phyloP scores from a whole-genome alignment of 805 yeast genomes.

The Hemisphaericaspora nanyangensis region DNA sequence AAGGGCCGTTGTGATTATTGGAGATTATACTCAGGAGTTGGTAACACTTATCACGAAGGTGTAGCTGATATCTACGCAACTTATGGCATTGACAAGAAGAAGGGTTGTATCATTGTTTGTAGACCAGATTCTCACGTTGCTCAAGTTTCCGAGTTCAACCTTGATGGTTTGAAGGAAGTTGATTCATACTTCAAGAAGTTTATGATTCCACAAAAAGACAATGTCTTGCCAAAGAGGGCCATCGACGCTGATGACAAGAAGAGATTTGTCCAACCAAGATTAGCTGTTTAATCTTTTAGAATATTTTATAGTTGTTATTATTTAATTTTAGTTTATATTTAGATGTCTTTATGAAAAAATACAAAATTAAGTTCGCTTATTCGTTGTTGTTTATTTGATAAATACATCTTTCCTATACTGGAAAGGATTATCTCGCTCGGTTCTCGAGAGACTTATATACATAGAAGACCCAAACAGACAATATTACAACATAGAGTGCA shows the following conservation, averaged over 20 bases:
- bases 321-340: too few species aligned
- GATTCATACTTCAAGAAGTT: constrained; percentile 15
- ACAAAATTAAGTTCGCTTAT: too few species aligned
- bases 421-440: too few species aligned
- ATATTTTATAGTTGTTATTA: too few species aligned
- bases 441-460: too few species aligned
- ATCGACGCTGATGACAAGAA: constrained; percentile 4
- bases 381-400: too few species aligned
- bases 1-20: constrained; percentile 22
- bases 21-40: constrained; percentile 22
- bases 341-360: too few species aligned
- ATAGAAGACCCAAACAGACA: too few species aligned
- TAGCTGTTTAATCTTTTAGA: constrained; percentile 11
- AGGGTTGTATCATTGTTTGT: constrained; percentile 21
- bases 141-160: constrained; percentile 14
- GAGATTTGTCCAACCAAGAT: constrained; percentile 12
- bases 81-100: constrained; percentile 21
- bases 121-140: constrained; percentile 33
- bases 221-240: constrained; percentile 5
- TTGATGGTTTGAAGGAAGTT: constrained; percentile 13
- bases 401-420: too few species aligned
- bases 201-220: constrained; percentile 11
- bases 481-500: too few species aligned
- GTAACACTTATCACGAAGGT: constrained; percentile 24
- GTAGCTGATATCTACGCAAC: constrained; percentile 18